Evolutionary conservation across 1,284 basidiomycete species (phyloP), one percentile per base, ranked within the genome.

Genomic region (Puccinia horiana): DNA sequence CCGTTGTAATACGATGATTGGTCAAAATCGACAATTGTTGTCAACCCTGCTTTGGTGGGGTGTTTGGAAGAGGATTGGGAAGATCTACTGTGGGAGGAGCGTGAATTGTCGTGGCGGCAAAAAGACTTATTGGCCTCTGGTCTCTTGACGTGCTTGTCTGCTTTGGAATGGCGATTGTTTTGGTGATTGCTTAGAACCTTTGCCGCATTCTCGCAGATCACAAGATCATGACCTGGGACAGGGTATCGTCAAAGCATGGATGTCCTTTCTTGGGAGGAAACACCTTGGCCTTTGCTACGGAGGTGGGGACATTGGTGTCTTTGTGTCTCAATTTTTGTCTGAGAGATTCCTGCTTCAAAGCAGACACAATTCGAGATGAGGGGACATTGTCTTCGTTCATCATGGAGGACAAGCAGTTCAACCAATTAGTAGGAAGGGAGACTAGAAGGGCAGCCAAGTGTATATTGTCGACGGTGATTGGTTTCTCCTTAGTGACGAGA

Each of bases 351-450:
- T 32, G 6, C 23, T 77, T 77, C 2, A 77, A 29, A 44, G 75
- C 75, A 6, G 29, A 32, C 26, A 77, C 40, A 42, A 77, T 65
- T n/a, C 42, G 35, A 2, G 26, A 14, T 8, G 74, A 76, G 2
- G 74, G 32, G 9, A 76, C 74, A 1, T 58, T 32, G 6, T 37
- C 49, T 26, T 76, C 18, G 42, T 76, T 76, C 74, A 76, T 76
- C 35, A 76, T 16, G 5, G 74, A 61, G 2, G 74, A 76, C 2
- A 76, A 52, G 26, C 74, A 76, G 11, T 11, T 23, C 2, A 76
- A 35, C 74, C 74, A 76, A 32, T 76, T 32, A 37, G 6, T 23
- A 16, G 74, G 74, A 6, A 76, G 47, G 26, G 74, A 58, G 32
- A 76, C 61, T 3, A 76, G 54, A 11, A 76, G 29, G 3, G 74